These are phyloP conservation scores for Trypanosomatidae sp. DNA, from an alignment of 208 protist species.

Conservation along the genomic window DNA sequence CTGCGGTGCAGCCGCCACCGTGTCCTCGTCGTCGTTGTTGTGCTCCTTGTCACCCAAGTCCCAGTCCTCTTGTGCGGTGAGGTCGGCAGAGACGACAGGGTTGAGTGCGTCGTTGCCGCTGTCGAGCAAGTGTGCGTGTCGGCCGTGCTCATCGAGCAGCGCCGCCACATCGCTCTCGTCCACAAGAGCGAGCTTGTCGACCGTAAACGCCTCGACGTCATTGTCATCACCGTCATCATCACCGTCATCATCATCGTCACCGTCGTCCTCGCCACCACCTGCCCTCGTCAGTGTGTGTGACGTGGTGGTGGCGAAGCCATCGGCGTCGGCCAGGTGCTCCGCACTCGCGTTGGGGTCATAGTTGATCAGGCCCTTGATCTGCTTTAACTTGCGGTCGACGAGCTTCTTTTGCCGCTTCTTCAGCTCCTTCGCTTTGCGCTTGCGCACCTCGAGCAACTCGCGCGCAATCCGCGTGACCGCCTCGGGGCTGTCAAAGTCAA, in stretches of 20 bases:
- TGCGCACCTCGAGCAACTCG: constrained; percentile 77
- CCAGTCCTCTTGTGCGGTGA: constrained; percentile 71
- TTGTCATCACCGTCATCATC: constrained; percentile 9
- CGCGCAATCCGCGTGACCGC: constrained; percentile 68
- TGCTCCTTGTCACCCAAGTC: constrained; percentile 44
- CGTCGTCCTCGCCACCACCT: constrained; percentile 9
- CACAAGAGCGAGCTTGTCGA: constrained; percentile 52
- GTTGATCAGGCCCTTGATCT: constrained; percentile 89
- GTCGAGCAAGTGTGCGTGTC: constrained; percentile 19
- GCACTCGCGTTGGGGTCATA: constrained; percentile 71
- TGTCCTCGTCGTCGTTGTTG: constrained; percentile 8
- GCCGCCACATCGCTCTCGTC: constrained; percentile 34
- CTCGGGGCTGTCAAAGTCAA: constrained; percentile 73
- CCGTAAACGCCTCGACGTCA: constrained; percentile 56
- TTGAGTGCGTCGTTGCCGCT: constrained; percentile 61
- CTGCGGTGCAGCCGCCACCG: too few relatives aligned
- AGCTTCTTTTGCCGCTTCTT: constrained; percentile 90
- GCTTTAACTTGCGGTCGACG: constrained; percentile 86
- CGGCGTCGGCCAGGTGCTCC: constrained; percentile 55
- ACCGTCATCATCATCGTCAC: constrained; percentile 2
- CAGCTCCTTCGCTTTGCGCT: constrained; percentile 69
- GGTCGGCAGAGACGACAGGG: constrained; percentile 61
- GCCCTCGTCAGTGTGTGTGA: too few relatives aligned
- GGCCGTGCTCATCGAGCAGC: constrained; percentile 41
- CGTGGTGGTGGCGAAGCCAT: constrained; percentile 25